These are phyloP conservation scores for Picochlorum sp. DNA, from an alignment of 139 green algal species.

Conservation along the genomic window DNA sequence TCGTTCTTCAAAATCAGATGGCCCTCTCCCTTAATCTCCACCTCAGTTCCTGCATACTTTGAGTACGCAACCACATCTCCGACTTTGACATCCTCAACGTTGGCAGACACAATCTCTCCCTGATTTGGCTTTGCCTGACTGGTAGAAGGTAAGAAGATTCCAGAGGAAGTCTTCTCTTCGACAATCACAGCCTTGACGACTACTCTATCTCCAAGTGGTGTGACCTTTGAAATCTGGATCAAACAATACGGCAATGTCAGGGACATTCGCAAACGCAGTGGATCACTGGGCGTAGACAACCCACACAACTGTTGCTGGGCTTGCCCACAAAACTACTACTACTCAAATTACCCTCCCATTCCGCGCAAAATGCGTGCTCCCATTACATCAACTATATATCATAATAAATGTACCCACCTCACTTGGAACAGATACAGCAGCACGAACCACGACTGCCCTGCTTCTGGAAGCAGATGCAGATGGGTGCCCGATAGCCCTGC, in stretches of 20 bases:
- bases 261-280: no score
- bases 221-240: constrained; percentile 60
- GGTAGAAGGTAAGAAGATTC: constrained; percentile 81
- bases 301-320: no score
- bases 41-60: constrained; percentile 91
- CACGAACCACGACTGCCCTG: not conserved
- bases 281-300: no score
- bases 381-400: no score
- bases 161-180: constrained; percentile 73
- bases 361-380: no score
- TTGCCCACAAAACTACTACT: constrained; percentile 1
- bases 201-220: constrained; percentile 77
- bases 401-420: not conserved
- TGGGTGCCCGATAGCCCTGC: no score
- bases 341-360: no score
- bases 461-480: no score
- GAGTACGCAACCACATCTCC: constrained; percentile 91
- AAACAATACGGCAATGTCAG: no score
- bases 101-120: constrained; percentile 38
- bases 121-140: constrained; percentile 76
- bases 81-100: no score
- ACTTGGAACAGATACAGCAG: constrained; percentile 9
- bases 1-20: constrained; percentile 85
- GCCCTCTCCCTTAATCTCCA: constrained; percentile 61
- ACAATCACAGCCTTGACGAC: constrained; percentile 73